phyloP scores from a whole-genome alignment of 306 rosid genomes.

The Hippophae gyantsensis region DNA sequence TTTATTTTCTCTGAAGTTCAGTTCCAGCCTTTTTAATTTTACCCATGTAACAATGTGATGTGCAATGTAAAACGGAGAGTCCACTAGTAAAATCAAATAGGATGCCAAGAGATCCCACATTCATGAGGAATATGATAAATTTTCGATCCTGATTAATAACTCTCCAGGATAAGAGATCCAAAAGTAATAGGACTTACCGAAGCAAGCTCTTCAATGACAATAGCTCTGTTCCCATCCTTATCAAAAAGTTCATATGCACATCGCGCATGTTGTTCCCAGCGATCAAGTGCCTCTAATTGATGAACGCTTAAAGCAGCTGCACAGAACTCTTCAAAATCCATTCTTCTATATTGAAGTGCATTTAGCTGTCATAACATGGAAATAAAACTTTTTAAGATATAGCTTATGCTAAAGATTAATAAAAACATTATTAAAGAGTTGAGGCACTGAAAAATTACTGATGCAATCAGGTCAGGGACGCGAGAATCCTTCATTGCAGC shows the following conservation, averaged over 20 bases:
- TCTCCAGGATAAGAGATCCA: too few species aligned
- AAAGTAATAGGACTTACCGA: slow-evolving; percentile 47
- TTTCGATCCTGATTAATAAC: too few species aligned
- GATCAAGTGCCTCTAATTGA: slow-evolving; percentile 95
- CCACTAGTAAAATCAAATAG: too few species aligned
- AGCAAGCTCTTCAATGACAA: slow-evolving; percentile 93
- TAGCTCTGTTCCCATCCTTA: slow-evolving; percentile 88
- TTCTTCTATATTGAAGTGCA: slow-evolving; percentile 89
- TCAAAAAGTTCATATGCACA: slow-evolving; percentile 93
- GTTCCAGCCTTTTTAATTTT: too few species aligned
- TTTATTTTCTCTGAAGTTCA: too few species aligned
- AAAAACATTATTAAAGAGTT: neutral
- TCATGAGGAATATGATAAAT: too few species aligned
- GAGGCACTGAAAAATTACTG: slow-evolving; percentile 36
- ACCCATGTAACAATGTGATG: too few species aligned
- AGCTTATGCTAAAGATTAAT: slow-evolving; percentile 7
- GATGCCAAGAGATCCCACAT: too few species aligned
- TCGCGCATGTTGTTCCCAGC: slow-evolving; percentile 95
- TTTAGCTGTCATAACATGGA: slow-evolving; percentile 52
- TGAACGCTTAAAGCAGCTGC: slow-evolving; percentile 87
- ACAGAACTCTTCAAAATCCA: slow-evolving; percentile 97
- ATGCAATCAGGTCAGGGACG: slow-evolving; percentile 60
- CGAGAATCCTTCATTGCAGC: slow-evolving; percentile 96
- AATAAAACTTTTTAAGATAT: slow-evolving; percentile 11
- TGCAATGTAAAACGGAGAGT: too few species aligned